Conservation (phyloP, 2,329 filamentous ascomycete genomes). For the Aschersonia sp. region DNA sequence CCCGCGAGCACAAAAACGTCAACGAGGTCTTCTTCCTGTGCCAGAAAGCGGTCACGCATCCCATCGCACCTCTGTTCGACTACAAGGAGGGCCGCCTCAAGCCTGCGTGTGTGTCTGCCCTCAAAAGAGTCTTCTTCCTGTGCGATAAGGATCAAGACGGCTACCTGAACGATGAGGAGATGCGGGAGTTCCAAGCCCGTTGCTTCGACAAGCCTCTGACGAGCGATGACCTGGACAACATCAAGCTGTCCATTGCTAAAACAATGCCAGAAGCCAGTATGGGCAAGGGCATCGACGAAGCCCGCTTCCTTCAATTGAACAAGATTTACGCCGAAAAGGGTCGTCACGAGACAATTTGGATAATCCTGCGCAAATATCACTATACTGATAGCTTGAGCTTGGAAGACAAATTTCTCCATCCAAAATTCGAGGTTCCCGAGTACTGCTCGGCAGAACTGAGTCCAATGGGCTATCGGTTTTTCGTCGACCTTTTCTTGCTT, state of each 20-base stretch:
- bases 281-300: constrained; percentile 61
- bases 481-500: constrained; percentile 86
- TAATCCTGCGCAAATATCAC: constrained; percentile 85
- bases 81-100: constrained; percentile 85
- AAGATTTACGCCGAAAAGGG: constrained; percentile 96
- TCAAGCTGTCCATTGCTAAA: constrained; percentile 75
- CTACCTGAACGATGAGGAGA: constrained; percentile 76
- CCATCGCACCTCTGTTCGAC: constrained; percentile 90
- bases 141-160: constrained; percentile 96
- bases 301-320: constrained; percentile 79
- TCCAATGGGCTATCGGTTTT: constrained; percentile 89
- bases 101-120: constrained; percentile 71
- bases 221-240: constrained; percentile 70
- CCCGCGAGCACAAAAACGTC: constrained; percentile 81
- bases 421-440: constrained; percentile 86
- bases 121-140: constrained; percentile 86
- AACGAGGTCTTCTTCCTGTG: constrained; percentile 96
- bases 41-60: constrained; percentile 94
- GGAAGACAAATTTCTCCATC: constrained; percentile 80
- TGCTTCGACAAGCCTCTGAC: constrained; percentile 84
- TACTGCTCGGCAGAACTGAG: constrained; percentile 88
- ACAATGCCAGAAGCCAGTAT: constrained; percentile 46
- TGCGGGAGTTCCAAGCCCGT: constrained; percentile 78
- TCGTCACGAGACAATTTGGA: constrained; percentile 96
- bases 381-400: constrained; percentile 92